Evolutionary conservation across 139 green algal genomes (phyloP).

Genomic region (Chlorella sp.): DNA sequence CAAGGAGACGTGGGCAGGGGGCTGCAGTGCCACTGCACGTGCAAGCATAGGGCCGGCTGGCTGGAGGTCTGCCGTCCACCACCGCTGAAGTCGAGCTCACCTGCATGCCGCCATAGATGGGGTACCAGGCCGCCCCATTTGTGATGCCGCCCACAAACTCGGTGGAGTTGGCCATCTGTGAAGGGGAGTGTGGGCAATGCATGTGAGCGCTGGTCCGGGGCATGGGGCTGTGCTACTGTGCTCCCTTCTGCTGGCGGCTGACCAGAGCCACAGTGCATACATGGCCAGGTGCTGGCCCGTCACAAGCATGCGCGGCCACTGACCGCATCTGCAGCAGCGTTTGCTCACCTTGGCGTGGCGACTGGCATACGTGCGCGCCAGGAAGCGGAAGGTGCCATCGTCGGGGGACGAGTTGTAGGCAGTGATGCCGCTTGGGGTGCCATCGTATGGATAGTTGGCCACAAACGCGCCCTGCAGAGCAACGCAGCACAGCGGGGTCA

Average conservation of each 20-base stretch:
- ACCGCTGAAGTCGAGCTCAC: not conserved
- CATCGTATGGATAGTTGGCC: conserved; percentile 87
- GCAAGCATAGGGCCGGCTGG: no score
- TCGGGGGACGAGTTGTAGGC: conserved; percentile 75
- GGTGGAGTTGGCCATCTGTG: not conserved
- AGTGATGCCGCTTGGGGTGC: conserved; percentile 54
- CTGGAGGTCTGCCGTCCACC: not conserved
- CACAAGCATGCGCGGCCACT: not conserved
- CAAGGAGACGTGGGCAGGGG: no score
- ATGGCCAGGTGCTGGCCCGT: no score
- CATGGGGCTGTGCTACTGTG: no score
- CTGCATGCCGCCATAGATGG: conserved; percentile 86
- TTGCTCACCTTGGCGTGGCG: conserved; percentile 5
- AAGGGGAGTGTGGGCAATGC: not conserved
- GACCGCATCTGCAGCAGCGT: not conserved
- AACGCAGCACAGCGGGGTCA: not conserved
- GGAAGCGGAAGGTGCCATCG: conserved; percentile 74
- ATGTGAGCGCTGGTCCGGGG: no score
- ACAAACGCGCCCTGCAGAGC: not conserved
- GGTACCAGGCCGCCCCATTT: conserved; percentile 95
- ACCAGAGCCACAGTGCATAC: no score
- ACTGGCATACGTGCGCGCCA: conserved; percentile 80
- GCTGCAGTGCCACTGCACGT: no score
- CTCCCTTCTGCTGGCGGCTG: no score
- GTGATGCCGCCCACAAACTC: conserved; percentile 83